Evolutionary conservation across 192 early-diverging fungal species (phyloP).

Genomic region (Phlyctochytrium planicorne): DNA sequence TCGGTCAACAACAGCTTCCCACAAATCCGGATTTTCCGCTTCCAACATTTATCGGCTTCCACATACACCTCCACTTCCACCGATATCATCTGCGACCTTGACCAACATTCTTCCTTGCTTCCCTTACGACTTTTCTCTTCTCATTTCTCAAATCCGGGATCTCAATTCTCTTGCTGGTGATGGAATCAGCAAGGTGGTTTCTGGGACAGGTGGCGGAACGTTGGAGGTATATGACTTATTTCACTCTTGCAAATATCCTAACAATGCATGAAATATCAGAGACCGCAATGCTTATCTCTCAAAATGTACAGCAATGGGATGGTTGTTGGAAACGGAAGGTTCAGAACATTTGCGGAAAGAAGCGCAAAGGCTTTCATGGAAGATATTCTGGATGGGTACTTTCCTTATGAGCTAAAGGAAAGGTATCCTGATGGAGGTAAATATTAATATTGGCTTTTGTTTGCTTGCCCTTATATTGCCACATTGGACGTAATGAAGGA

Average conservation of each 20-base stretch:
- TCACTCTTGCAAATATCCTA: no score
- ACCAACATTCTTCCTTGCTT: no score
- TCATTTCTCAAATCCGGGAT: slow-evolving; percentile 24
- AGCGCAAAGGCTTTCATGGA: slow-evolving; percentile 28
- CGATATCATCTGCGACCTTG: neutral
- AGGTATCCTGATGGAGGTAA: slow-evolving; percentile 40
- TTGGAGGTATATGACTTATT: no score
- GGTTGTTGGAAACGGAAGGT: slow-evolving; percentile 19
- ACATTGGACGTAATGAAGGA: no score
- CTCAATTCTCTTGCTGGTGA: slow-evolving; percentile 29
- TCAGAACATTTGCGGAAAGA: slow-evolving; percentile 28
- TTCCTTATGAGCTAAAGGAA: slow-evolving; percentile 40
- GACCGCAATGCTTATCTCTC: slow-evolving; percentile 9
- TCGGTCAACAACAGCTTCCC: neutral
- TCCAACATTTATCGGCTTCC: neutral
- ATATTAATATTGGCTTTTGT: no score
- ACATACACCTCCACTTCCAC: neutral
- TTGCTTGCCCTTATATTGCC: no score
- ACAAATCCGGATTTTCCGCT: neutral
- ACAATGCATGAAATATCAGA: no score
- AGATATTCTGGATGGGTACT: slow-evolving; percentile 43
- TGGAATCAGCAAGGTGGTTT: neutral
- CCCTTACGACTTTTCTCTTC: slow-evolving; percentile 23
- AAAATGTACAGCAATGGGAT: slow-evolving; percentile 39
- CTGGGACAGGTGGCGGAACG: no score